These are phyloP conservation scores for Erodium maritimum DNA, from an alignment of 345 rosid species.

Conservation along the genomic window DNA sequence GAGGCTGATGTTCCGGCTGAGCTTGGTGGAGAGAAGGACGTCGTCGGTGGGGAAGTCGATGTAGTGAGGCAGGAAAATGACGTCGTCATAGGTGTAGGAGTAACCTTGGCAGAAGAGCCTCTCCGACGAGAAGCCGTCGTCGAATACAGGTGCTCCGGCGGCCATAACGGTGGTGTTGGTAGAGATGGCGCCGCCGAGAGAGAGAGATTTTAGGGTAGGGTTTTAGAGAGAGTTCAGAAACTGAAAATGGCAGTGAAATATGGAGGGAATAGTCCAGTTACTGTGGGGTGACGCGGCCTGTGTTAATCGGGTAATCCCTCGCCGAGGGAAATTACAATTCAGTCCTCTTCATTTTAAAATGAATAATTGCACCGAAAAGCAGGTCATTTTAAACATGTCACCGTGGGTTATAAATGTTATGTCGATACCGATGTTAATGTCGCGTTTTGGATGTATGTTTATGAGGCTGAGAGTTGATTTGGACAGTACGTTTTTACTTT, in stretches of 20 bases:
- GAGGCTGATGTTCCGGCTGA: conserved; percentile 57
- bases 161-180: background rate
- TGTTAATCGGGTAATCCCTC: background rate
- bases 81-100: conserved; percentile 88
- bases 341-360: too few relatives aligned
- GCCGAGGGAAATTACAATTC: too few relatives aligned
- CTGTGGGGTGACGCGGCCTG: background rate
- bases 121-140: conserved; percentile 58
- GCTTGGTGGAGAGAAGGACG: conserved; percentile 59
- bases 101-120: conserved; percentile 65
- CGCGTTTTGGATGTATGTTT: too few relatives aligned
- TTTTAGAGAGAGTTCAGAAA: background rate
- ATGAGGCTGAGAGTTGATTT: too few relatives aligned
- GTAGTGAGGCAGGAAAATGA: conserved; percentile 80
- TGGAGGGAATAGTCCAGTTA: conserved; percentile 13
- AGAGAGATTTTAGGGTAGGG: background rate
- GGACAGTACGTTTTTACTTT: too few relatives aligned
- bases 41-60: conserved; percentile 82
- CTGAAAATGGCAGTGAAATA: background rate
- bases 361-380: too few relatives aligned
- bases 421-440: too few relatives aligned
- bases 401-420: too few relatives aligned
- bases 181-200: background rate
- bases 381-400: too few relatives aligned
- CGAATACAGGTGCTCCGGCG: conserved; percentile 8